Base-by-base conservation (phyloP, 139 green algal genomes). In the Chlamydomonas eustigma region DNA sequence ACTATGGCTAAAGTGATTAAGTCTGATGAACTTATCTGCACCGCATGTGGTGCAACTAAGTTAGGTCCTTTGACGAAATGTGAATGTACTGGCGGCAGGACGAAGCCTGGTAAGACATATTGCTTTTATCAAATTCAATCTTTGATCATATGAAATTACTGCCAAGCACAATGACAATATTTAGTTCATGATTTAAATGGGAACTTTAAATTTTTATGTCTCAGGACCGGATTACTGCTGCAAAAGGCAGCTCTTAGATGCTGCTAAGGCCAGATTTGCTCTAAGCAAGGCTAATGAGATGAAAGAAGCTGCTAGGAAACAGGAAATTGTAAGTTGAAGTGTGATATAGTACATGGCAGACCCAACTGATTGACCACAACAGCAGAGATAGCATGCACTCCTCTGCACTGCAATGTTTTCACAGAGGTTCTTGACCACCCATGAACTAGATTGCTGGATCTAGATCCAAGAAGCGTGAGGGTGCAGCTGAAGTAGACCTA, bases 1-100 rank as follows among this genome's bases (percentile, higher is more conserved):
- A 70, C 63, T 37, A 70, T 70, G 63, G 63, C 63, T 8, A 70
- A 70, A 28, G 63, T 35, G 63, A 70, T 70, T 28, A 70, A 70
- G 63, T 22, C 24, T 8, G 63, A 70, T 22, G 63, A 70, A 28
- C 63, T 70, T 8, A 31, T 70, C 30, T 70, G 63, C 63, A 70
- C 63, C 30, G 6, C 30, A 35, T 70, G 63, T 22, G 63, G 63
- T 22, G 63, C 63, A 8, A 70, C 63, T 8, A 70, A 35, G 25
- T 8, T 70, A 28, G 63, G 63, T 35, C 63, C 63, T 5, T 8
- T 35, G 24, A 22, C 18, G 63, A 70, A 70, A 28, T 70, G 63
- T 22, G 63, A 70, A 28, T 70, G 63, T 28, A 22, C 63, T 32
- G 63, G 63, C 24, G 63, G 63, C 63, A 31, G 63, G 18, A 37